Base-by-base conservation (phyloP, 768 basidiomycete genomes). In the Lactarius evosmus region DNA sequence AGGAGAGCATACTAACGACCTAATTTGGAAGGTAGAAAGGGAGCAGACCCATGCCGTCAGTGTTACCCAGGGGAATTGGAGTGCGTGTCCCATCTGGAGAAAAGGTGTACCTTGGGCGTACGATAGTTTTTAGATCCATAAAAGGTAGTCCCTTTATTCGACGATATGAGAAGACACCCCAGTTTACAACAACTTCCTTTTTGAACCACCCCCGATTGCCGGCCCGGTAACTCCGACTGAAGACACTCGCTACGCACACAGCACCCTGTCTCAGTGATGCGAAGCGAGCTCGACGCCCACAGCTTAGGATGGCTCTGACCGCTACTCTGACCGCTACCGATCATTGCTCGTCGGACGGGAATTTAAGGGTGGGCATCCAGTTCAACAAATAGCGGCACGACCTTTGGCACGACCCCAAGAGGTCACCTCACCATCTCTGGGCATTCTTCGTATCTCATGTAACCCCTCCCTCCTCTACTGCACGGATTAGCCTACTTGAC, bases 141-240 rank as follows among this genome's bases (percentile, higher is more conserved):
- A 62, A 50, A 17, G 54, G 54, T 11, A 56, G 27, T 56, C 44
- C 54, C 61, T 56, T 62, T 56, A 56, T 61, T 55, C 22, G 41
- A 34, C 22, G 44, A 46, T 11, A 2, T 9, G n/a, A n/a, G n/a
- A n/a, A n/a, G n/a, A 46, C n/a, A 16, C 5, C 14, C 1, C 46
- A 33, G 22, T 32, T 44, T 44, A 61, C 60, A 61, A 61, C 19
- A 17, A 22, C 11, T 55, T 54, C 60, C 60, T 61, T 55, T 54
- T 55, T 17, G 6, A 7, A 25, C 11, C 5, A 19, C 11, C 12
- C 16, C n/a, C n/a, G n/a, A 17, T n/a, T n/a, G 17, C 19, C 46
- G 59, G 50, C 27, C 59, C 49, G 59, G 9, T 17, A 27, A 7
- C 50, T 19, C 50, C 29, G 29, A 30, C 14, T 50, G 5, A 7